Evolutionary conservation across 2,329 filamentous ascomycete species (phyloP).

Genomic region (Sarocladium oryzae): DNA sequence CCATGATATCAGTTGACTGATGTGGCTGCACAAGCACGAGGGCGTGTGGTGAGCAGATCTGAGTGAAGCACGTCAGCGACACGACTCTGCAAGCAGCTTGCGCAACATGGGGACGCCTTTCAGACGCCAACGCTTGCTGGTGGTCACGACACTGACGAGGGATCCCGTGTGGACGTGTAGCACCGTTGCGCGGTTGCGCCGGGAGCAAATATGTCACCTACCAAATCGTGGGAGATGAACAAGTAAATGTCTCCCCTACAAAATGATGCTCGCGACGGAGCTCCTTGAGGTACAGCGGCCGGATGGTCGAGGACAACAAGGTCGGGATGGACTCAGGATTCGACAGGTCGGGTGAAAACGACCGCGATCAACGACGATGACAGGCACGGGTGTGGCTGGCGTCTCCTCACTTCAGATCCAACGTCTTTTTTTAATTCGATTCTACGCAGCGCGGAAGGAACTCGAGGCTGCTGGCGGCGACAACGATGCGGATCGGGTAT

Average conservation of each 20-base stretch:
- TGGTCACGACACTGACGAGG: too few relatives aligned
- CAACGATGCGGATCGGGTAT: conserved; percentile 22
- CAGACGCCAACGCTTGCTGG: too few relatives aligned
- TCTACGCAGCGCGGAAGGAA: conserved; percentile 31
- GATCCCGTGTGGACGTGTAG: too few relatives aligned
- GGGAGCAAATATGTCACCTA: conserved; percentile 33
- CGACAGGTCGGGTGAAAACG: not conserved
- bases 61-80: conserved; percentile 20
- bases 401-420: conserved; percentile 19
- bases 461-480: conserved; percentile 23
- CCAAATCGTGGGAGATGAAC: conserved; percentile 82
- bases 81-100: too few relatives aligned
- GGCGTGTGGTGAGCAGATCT: conserved; percentile 28
- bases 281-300: conserved; percentile 17
- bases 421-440: conserved; percentile 20
- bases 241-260: conserved; percentile 94
- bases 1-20: conserved; percentile 58
- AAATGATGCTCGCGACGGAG: conserved; percentile 27
- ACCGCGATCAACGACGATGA: not conserved
- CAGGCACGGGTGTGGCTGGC: not conserved
- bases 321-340: not conserved
- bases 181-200: conserved; percentile 14
- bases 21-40: conserved; percentile 13
- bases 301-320: conserved; percentile 16
- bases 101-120: too few relatives aligned